phyloP scores from a whole-genome alignment of 805 yeast species.

The Wickerhamiella spandovensis region DNA sequence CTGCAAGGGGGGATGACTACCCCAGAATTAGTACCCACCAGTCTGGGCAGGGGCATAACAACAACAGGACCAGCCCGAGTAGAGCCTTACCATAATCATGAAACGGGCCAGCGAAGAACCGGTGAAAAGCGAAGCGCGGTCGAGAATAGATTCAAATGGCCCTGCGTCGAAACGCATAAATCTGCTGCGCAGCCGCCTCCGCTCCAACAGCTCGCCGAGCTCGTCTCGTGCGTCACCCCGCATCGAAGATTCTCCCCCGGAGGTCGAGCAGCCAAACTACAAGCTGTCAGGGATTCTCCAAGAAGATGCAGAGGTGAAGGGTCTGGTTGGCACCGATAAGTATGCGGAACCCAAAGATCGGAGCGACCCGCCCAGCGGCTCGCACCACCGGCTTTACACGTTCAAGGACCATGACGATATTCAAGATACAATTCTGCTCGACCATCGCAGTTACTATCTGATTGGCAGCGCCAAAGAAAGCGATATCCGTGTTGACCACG shows the following conservation, averaged over 20 bases:
- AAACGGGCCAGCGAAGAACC: not conserved
- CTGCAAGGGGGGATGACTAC: too few relatives aligned
- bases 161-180: not conserved
- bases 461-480: conserved; percentile 1
- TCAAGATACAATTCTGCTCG: conserved; percentile 4
- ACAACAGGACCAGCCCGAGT: not conserved
- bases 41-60: not conserved
- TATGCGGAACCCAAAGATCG: not conserved
- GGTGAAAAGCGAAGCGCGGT: not conserved
- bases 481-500: conserved; percentile 1
- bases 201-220: not conserved
- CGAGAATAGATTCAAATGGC: not conserved
- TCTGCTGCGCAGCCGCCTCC: not conserved
- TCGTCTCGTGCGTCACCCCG: not conserved
- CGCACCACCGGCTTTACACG: conserved; percentile 4
- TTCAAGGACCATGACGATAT: conserved; percentile 10
- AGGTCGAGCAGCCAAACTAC: conserved; percentile 21
- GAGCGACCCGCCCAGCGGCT: not conserved
- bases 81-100: not conserved
- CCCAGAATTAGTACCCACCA: not conserved
- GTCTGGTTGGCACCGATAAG: not conserved
- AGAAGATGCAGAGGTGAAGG: conserved; percentile 16
- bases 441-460: conserved; percentile 1
- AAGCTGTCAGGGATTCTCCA: conserved; percentile 31
- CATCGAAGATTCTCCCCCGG: not conserved